These are phyloP conservation scores for Paecilomyces sp. DNA, from an alignment of 2,329 filamentous ascomycete species.

Conservation along the genomic window DNA sequence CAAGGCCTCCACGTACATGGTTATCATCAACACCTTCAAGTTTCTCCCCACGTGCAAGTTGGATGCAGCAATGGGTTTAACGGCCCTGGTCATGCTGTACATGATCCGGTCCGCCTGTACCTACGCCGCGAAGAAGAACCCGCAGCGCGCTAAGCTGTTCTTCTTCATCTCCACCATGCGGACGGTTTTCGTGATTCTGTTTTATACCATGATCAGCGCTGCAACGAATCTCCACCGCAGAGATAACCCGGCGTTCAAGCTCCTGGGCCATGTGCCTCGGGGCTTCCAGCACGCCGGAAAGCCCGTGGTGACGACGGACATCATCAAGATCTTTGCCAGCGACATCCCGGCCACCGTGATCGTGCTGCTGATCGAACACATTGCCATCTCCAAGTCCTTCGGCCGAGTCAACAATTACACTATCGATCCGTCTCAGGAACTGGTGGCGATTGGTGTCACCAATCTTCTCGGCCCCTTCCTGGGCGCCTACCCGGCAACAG, in stretches of 20 bases:
- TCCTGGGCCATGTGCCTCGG: constrained; percentile 71
- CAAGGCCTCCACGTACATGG: constrained; percentile 68
- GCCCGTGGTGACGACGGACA: constrained; percentile 58
- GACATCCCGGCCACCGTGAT: constrained; percentile 82
- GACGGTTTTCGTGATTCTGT: constrained; percentile 81
- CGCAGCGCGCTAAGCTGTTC: constrained; percentile 62
- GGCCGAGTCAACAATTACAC: constrained; percentile 93
- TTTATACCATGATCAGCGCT: constrained; percentile 89
- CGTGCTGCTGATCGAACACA: constrained; percentile 93
- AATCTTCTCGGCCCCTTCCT: constrained; percentile 89
- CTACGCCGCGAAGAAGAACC: constrained; percentile 60
- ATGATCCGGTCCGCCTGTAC: constrained; percentile 61
- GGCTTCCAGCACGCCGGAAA: constrained; percentile 76
- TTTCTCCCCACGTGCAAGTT: constrained; percentile 58
- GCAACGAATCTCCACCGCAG: constrained; percentile 66
- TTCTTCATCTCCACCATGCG: constrained; percentile 91
- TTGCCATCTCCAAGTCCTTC: constrained; percentile 95
- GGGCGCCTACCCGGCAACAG: constrained; percentile 85
- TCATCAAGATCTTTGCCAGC: constrained; percentile 61
- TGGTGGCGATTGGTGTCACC: constrained; percentile 86
- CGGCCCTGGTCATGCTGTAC: constrained; percentile 71
- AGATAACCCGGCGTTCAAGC: constrained; percentile 60
- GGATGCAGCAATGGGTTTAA: constrained; percentile 87
- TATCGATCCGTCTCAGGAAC: constrained; percentile 90
- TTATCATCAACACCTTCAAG: constrained; percentile 77